Evolutionary conservation across 768 basidiomycete genomes (phyloP), one percentile per base, ranked within the genome.

Genomic region (Rhodosporidiobolus sp.): DNA sequence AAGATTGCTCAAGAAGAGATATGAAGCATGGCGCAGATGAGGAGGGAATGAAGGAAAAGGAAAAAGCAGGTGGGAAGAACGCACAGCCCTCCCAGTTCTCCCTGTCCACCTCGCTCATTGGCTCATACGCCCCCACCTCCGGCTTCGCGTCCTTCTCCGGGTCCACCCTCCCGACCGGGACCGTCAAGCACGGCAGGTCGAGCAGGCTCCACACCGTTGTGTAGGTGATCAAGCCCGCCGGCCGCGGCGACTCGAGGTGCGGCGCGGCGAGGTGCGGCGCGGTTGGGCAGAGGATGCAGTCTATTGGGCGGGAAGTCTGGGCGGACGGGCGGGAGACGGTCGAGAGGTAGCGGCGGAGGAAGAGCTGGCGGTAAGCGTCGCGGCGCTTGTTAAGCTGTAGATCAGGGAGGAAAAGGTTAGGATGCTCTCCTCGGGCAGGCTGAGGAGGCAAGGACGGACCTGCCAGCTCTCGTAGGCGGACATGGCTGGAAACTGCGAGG

Each of bases 31-130:
- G n/a, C n/a, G n/a, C n/a, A n/a, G n/a, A n/a, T n/a, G n/a, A n/a
- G n/a, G n/a, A n/a, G n/a, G n/a, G n/a, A n/a, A n/a, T n/a, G 38
- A 59, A 28, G 58, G 12, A 11, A n/a, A 7, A 14, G 58, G 43
- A n/a, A 17, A 34, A 45, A 16, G 34, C 5, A 7, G 38, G 38
- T 7, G 14, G 38, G 38, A 28, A 32, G 26, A 45, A 84, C 90
- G 80, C 78, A 93, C 91, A 93, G 88, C 83, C 86, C 20, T 67
- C 58, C 66, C 66, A 67, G 50, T 67, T 59, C 49, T 59, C 52
- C 35, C 30, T 38, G 20, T 67, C 66, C 8, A 67, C 49, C 28
- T 59, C 58, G 30, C 58, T 59, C 5, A 59, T 9, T 43, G 58
- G 49, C 7, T 12, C 50, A 58, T 66, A 66, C 32, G n/a, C 17